Evolutionary conservation across 2,329 filamentous ascomycete species (phyloP).

Genomic region (Metarhizium anisopliae): DNA sequence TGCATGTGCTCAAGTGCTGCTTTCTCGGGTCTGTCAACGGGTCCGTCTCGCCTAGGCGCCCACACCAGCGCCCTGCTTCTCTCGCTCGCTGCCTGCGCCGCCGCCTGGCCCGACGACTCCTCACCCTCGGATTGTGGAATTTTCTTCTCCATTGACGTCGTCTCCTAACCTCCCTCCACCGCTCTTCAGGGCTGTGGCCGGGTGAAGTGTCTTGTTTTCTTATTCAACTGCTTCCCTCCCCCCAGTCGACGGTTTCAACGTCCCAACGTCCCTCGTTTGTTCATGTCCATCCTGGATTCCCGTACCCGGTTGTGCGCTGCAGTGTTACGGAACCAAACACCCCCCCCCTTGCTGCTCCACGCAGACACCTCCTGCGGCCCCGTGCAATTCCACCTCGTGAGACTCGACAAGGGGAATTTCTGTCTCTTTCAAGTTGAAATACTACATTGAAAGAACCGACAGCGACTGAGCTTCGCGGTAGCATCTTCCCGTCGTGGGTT

Average conservation of each 20-base stretch:
- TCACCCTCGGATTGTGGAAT: slow-evolving; percentile 5
- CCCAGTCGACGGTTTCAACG: background rate
- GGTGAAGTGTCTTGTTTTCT: background rate
- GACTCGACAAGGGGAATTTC: background rate
- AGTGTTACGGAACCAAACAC: background rate
- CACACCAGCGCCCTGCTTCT: background rate
- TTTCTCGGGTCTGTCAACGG: too few relatives aligned
- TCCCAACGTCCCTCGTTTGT: background rate
- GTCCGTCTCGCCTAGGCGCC: too few relatives aligned
- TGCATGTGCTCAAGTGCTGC: too few relatives aligned
- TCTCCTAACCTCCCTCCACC: slow-evolving; percentile 3
- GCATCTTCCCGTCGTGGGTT: background rate
- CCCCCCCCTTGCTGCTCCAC: background rate
- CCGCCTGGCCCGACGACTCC: background rate
- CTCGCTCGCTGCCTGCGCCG: background rate
- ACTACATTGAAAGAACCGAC: background rate
- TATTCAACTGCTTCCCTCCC: background rate
- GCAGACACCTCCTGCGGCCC: background rate
- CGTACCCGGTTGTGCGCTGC: background rate
- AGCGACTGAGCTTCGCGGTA: background rate
- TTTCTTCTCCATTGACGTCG: slow-evolving; percentile 1
- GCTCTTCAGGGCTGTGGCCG: slow-evolving; percentile 1
- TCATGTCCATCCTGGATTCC: background rate
- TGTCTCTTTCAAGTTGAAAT: background rate
- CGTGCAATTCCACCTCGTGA: background rate